Evolutionary conservation across 192 early-diverging fungal genomes (phyloP), one percentile per base, ranked within the genome.

Genomic region (Backusella sp.): DNA sequence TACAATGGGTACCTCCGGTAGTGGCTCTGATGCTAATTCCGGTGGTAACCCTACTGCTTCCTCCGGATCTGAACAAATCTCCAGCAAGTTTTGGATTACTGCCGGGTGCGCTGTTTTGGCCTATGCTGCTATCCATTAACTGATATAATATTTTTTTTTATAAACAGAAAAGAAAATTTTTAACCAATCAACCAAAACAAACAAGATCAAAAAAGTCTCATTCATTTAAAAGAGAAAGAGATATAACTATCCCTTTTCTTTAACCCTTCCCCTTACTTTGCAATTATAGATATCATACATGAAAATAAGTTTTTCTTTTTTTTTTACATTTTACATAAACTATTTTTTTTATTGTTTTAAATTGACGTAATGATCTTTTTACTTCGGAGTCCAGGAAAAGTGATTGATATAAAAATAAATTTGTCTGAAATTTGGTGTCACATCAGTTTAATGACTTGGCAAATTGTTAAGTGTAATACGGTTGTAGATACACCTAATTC

Each of bases 121-220:
- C 36, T 73, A 65, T 42, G 35, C 39, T 28, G 56, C 56, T 36
- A 59, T 65, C 26, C 72, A 73, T 37, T 73, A 73, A 69, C 9
- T 28, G 56, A 62, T 62, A 62, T 28, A 62, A 62, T 62, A 4
- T 26, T 21, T 28, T 23, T 59, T 23, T 59, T 23, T 59, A 59
- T 26, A 59, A 26, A 59, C 17, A 11, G 23, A 59, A 53, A 53
- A 59, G 23, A 62, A 62, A 62, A 62, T 14, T 19, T 49, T 49
- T 49, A 19, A 49, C 46, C 46, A 49, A 49, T 49, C 46, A 49
- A 49, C 19, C 46, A 49, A 49, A 49, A 49, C 19, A n/a, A 49
- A 49, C 46, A 49, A 49, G 46, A 49, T 21, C 46, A 49, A 62
- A 62, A 62, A 62, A 62, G 56, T 14, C 23, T 23, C 56, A 62